These are phyloP conservation scores for Coemansia sp. DNA, from an alignment of 192 early-diverging fungal genomes.

Conservation along the genomic window DNA sequence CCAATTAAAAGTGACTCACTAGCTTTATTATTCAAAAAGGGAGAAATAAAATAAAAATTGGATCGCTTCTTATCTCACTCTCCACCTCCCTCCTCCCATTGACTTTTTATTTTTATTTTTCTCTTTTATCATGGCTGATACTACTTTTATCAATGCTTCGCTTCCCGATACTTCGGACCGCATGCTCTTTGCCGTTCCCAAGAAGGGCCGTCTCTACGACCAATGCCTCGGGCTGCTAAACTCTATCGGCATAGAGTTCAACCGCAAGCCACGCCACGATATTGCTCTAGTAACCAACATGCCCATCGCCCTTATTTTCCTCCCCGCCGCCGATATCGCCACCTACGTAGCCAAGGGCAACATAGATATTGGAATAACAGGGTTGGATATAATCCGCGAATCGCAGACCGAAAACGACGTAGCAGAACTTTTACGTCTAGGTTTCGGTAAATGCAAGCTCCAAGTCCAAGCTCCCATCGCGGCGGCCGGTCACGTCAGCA, in stretches of 20 bases:
- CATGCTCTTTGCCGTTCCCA: constrained; percentile 95
- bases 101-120: neutral
- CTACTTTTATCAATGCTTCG: constrained; percentile 40
- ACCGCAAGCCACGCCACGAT: constrained; percentile 93
- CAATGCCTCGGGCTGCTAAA: constrained; percentile 79
- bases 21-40: no score
- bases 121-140: constrained; percentile 15
- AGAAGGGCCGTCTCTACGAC: constrained; percentile 97
- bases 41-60: no score
- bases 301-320: constrained; percentile 92
- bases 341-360: constrained; percentile 95
- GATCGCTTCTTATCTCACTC: no score
- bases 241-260: constrained; percentile 94
- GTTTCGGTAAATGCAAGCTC: constrained; percentile 94
- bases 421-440: constrained; percentile 72
- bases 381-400: constrained; percentile 94
- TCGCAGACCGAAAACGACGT: constrained; percentile 71
- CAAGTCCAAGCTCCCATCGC: constrained; percentile 87
- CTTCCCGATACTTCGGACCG: constrained; percentile 60
- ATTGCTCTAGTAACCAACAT: constrained; percentile 95
- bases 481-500: constrained; percentile 33
- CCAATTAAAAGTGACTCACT: no score
- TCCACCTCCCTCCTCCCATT: neutral
- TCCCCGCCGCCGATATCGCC: constrained; percentile 95
- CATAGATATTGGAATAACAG: constrained; percentile 97